Evolutionary conservation across 331 rosid species (phyloP), one percentile per base, ranked within the genome.

Genomic region (Rhamnella rubrinervis): DNA sequence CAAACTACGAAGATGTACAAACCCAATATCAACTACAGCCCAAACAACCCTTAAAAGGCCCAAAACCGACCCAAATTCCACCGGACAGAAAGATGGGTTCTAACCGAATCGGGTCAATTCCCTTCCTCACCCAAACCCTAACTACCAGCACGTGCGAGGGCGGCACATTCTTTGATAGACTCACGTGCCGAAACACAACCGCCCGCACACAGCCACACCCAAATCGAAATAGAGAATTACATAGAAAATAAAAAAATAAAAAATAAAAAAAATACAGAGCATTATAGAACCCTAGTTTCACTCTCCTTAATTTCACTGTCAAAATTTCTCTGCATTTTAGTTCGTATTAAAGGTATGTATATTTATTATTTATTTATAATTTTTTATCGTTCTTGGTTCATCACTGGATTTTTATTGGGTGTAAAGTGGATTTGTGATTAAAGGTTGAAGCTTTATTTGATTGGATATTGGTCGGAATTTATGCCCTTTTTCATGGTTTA

Each of bases 181-280:
- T 84, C 96, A 86, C 92, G 92, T 89, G 96, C 81, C 82, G 28
- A 25, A 25, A 71, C 77, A 60, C 83, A 53, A 78, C 76, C 67
- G 75, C 81, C 64, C 77, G 7, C 61, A 31, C 59, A 47, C 68
- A 75, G 65, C 70, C 71, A 56, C 73, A 52, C 65, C 67, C 77
- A 75, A 69, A 55, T 79, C 76, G 69, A 44, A 49, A 51, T 23
- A 59, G 66, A 14, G 58, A 41, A 37, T 49, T 37, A 61, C 50
- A 46, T n/a, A 40, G 46, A n/a, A 41, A 55, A 28, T 6, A 19
- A 4, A 18, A 56, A 46, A 47, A 4, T 51, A 11, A 26, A 55
- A 58, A 14, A 55, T 13, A 47, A 40, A 40, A 13, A 73, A 20
- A 73, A 47, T 12, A 61, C 58, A 28, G 61, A 60, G 23, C 65